phyloP scores from a whole-genome alignment of 208 protist species.

The Zelonia costaricensis region DNA sequence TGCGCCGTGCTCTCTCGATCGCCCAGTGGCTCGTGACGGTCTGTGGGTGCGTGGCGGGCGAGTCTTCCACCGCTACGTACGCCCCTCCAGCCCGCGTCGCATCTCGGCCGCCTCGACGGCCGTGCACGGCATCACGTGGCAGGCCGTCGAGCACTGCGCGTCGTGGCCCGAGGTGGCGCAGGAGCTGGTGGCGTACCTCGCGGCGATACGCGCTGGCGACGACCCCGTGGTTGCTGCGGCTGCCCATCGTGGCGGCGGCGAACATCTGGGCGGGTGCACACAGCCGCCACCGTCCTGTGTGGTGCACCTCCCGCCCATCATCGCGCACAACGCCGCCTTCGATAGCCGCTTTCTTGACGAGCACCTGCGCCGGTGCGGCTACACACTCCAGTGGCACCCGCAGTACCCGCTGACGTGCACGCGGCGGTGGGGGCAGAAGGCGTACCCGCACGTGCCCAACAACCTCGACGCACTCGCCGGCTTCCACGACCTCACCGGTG shows the following conservation, averaged over 20 bases:
- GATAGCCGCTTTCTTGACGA: conserved; percentile 53
- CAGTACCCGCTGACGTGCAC: conserved; percentile 57
- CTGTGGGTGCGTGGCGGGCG: conserved; percentile 44
- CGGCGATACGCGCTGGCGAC: background rate
- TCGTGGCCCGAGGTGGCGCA: conserved; percentile 28
- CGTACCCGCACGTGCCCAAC: conserved; percentile 46
- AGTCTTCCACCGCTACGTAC: conserved; percentile 49
- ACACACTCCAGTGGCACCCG: conserved; percentile 47
- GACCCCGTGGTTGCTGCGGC: background rate
- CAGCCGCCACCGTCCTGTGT: too few species aligned
- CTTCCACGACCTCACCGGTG: conserved; percentile 41
- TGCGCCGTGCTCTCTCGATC: too few species aligned
- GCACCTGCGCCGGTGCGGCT: conserved; percentile 32
- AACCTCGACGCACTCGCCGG: conserved; percentile 43
- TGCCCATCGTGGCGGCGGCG: background rate
- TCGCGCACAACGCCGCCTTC: conserved; percentile 70
- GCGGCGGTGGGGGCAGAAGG: conserved; percentile 30
- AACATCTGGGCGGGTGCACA: background rate
- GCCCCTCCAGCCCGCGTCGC: conserved; percentile 16
- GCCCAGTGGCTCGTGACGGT: too few species aligned
- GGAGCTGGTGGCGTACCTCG: conserved; percentile 26
- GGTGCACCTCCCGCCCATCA: conserved; percentile 55
- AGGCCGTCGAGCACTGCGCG: conserved; percentile 28
- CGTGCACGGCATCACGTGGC: conserved; percentile 40
- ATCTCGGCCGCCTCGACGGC: conserved; percentile 17